Base-by-base conservation (phyloP, 371 early-diverging fungal species). In the Syncephalis plumigaleata region DNA sequence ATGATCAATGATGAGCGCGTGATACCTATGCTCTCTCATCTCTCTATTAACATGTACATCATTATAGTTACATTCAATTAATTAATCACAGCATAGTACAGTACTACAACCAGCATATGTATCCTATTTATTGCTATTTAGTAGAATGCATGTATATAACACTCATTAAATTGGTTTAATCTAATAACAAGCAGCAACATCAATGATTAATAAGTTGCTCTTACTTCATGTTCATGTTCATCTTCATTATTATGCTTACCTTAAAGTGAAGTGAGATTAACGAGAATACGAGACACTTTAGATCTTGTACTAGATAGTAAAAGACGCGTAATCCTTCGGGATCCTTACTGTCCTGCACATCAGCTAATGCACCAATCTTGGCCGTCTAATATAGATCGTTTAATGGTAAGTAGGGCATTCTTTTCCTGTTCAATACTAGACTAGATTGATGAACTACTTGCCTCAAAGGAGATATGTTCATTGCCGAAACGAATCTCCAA, bases 261-360 rank as follows among this genome's bases (percentile, higher is more conserved):
- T 97, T 97, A 71, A 92, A 97, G 65, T 95, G 92, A 58, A 92
- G 64, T 9, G 90, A 74, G 54, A 95, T 87, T 37, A 97, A 66
- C 22, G 91, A 91, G 55, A 95, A 87, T 8, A 97, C 84, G 46
- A 93, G 71, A 50, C 90, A 90, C 61, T 91, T 92, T 39, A 97
- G 73, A 61, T 97, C 96, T 64, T 97, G 96, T n/a, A 94, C 81
- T 47, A 97, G 65, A 59, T 91, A 97, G 58, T 97, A 95, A 49
- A 95, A 89, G 18, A 79, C 79, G 23, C 86, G 81, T 22, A 97
- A 70, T 20, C 94, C 96, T 45, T 93, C 94, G 11, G 95, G 92
- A 57, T 97, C 98, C 40, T 86, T 70, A 49, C 86, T 84, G 9
- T 79, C 73, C 43, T 82, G 76, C 0, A 94, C 88, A 53, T 97